These are phyloP conservation scores for Penicillium glabrum DNA, from an alignment of 2,329 filamentous ascomycete genomes.

Conservation along the genomic window DNA sequence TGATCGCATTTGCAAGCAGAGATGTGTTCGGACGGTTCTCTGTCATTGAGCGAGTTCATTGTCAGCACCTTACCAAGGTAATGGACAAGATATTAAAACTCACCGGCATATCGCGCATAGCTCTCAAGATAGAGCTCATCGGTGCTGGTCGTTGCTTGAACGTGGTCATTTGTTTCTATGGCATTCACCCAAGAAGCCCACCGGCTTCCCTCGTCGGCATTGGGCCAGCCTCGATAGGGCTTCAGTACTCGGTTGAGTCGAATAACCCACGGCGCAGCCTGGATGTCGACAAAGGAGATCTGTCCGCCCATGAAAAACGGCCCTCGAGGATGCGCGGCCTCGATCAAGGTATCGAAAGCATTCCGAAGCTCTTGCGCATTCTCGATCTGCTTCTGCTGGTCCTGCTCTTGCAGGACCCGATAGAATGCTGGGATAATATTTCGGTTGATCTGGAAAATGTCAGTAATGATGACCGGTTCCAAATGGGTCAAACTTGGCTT, in stretches of 20 bases:
- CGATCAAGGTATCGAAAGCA: constrained; percentile 63
- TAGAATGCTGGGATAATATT: constrained; percentile 77
- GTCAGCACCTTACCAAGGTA: constrained; percentile 2
- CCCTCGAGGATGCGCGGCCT: constrained; percentile 58
- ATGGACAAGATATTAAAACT: constrained; percentile 24
- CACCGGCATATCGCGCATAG: constrained; percentile 62
- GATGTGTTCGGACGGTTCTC: constrained; percentile 62
- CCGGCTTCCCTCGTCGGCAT: constrained; percentile 61
- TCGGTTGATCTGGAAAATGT: constrained; percentile 64
- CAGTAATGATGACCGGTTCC: constrained; percentile 6
- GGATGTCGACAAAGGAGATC: constrained; percentile 69
- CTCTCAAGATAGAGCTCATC: constrained; percentile 67
- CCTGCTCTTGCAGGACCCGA: constrained; percentile 66
- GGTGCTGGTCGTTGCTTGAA: constrained; percentile 66
- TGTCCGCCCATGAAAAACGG: constrained; percentile 66
- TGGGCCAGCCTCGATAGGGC: constrained; percentile 66
- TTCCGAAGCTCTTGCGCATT: constrained; percentile 62
- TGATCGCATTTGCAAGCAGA: constrained; percentile 60
- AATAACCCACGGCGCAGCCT: constrained; percentile 73
- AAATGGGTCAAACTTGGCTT: not conserved
- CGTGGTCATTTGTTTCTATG: constrained; percentile 62
- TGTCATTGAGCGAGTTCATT: constrained; percentile 21
- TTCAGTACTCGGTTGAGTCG: constrained; percentile 66
- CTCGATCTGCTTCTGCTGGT: constrained; percentile 58
- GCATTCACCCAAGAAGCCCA: constrained; percentile 71